Conservation (phyloP, 148 eudicot genomes). For the Amaranthus hypochondriacus region DNA sequence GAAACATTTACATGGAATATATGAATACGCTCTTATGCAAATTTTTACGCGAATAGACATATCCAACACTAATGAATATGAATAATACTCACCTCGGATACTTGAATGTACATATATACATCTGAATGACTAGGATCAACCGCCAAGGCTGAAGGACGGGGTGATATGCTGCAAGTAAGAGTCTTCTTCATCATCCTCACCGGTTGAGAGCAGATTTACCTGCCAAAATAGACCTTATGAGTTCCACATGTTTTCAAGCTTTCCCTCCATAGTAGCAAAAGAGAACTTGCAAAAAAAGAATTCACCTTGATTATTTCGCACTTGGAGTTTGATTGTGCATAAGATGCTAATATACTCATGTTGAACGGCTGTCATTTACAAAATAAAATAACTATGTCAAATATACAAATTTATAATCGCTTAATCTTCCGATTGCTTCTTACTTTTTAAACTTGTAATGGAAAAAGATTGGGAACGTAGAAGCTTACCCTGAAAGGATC, state of each 20-base stretch:
- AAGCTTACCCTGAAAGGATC: slow-evolving; percentile 81
- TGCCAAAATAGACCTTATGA: slow-evolving; percentile 29
- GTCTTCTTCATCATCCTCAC: slow-evolving; percentile 34
- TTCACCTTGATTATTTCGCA: slow-evolving; percentile 76
- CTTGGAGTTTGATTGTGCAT: slow-evolving; percentile 50
- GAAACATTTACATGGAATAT: neutral
- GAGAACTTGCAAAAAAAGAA: neutral
- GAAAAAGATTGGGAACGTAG: neutral
- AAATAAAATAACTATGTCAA: slow-evolving; percentile 14
- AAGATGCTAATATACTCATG: slow-evolving; percentile 69
- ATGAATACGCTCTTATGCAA: neutral
- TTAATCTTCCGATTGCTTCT: neutral
- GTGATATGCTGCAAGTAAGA: slow-evolving; percentile 28
- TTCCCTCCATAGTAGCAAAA: neutral
- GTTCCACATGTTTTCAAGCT: neutral
- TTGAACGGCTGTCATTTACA: slow-evolving; percentile 50
- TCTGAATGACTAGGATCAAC: slow-evolving; percentile 32
- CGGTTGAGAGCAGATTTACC: slow-evolving; percentile 74
- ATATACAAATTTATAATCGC: neutral
- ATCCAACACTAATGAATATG: neutral
- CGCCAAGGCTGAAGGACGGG: slow-evolving; percentile 53
- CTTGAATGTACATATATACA: neutral
- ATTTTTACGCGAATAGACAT: too few species aligned
- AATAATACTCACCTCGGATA: neutral
- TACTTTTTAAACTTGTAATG: neutral